A percentile compares a stretch with the other conserved stretches of the same genome.
These are phyloP conservation scores for Arctium minus DNA, from an alignment of 129 eudicot genomes.

Conservation along the genomic window DNA sequence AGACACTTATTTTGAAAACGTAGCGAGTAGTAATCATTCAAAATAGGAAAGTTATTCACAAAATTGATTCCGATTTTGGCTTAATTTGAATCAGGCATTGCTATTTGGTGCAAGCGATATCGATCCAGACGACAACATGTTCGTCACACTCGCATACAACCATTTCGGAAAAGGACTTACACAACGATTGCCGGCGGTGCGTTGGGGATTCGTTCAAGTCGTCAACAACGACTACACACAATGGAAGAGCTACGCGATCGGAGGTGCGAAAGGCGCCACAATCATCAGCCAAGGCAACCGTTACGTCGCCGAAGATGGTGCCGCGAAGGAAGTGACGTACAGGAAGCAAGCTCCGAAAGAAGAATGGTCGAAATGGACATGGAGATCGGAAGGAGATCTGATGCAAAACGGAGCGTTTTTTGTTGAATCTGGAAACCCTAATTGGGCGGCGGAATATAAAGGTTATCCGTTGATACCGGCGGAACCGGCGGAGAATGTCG, in stretches of 20 bases:
- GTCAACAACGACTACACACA: slow-evolving; percentile 96
- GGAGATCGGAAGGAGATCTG: slow-evolving; percentile 81
- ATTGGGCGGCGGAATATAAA: slow-evolving; percentile 23
- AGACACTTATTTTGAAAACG: too few species aligned
- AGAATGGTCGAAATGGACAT: slow-evolving; percentile 72
- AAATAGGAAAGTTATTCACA: too few species aligned
- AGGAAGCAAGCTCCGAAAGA: slow-evolving; percentile 41
- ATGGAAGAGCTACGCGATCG: slow-evolving; percentile 89
- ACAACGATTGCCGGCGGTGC: slow-evolving; percentile 79
- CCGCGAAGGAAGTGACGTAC: slow-evolving; percentile 62
- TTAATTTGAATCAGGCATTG: slow-evolving; percentile 44
- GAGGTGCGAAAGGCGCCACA: slow-evolving; percentile 78
- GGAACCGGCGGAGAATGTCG: slow-evolving; percentile 39
- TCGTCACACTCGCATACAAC: slow-evolving; percentile 68
- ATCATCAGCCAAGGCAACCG: slow-evolving; percentile 93
- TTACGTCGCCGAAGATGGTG: slow-evolving; percentile 63
- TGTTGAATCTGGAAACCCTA: slow-evolving; percentile 59
- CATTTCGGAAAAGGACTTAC: slow-evolving; percentile 83
- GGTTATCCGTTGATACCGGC: slow-evolving; percentile 31
- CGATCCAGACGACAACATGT: slow-evolving; percentile 46
- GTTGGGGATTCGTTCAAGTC: slow-evolving; percentile 76
- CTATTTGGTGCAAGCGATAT: slow-evolving; percentile 74
- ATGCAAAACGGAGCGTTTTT: slow-evolving; percentile 81
- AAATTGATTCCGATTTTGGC: too few species aligned
- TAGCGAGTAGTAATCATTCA: too few species aligned